Evolutionary conservation across 768 basidiomycete genomes (phyloP).

Genomic region (Trametes cinnabarina): DNA sequence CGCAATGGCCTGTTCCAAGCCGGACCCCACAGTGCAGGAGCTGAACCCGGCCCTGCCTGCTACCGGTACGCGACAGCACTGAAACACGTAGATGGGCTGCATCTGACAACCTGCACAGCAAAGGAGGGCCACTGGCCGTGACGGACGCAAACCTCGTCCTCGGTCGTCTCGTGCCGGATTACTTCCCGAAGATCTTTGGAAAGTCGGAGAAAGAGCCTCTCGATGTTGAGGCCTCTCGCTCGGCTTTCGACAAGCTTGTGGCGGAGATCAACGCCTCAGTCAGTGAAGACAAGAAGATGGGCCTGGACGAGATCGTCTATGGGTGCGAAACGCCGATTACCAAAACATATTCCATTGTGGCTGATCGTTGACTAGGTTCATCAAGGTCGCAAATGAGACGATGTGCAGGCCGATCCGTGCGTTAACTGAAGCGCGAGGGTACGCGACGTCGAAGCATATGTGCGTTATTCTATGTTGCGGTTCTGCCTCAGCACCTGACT

Average conservation of each 20-base stretch:
- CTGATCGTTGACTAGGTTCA: slow-evolving; percentile 53
- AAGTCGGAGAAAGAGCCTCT: slow-evolving; percentile 82
- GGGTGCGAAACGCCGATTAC: slow-evolving; percentile 46
- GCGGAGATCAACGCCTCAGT: slow-evolving; percentile 61
- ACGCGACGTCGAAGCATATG: slow-evolving; percentile 77
- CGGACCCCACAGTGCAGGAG: slow-evolving; percentile 91
- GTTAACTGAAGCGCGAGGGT: slow-evolving; percentile 85
- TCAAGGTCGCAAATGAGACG: slow-evolving; percentile 95
- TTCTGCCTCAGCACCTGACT: slow-evolving; percentile 4
- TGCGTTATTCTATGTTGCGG: slow-evolving; percentile 17
- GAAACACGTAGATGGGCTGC: neutral
- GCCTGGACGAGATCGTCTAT: slow-evolving; percentile 83
- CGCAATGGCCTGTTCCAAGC: slow-evolving; percentile 87
- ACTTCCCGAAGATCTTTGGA: slow-evolving; percentile 95
- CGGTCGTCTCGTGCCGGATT: slow-evolving; percentile 84
- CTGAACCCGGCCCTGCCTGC: slow-evolving; percentile 90
- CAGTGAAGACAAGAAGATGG: slow-evolving; percentile 54
- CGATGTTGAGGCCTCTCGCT: slow-evolving; percentile 67
- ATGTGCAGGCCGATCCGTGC: slow-evolving; percentile 94
- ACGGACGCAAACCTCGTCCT: slow-evolving; percentile 92
- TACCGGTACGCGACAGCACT: slow-evolving; percentile 57
- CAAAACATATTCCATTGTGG: neutral
- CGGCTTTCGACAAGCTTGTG: slow-evolving; percentile 66
- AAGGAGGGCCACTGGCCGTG: slow-evolving; percentile 87
- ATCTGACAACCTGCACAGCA: slow-evolving; percentile 42